Evolutionary conservation across 257 asterid genomes (phyloP), one percentile per base, ranked within the genome.

Genomic region (Ilex aquifolium): DNA sequence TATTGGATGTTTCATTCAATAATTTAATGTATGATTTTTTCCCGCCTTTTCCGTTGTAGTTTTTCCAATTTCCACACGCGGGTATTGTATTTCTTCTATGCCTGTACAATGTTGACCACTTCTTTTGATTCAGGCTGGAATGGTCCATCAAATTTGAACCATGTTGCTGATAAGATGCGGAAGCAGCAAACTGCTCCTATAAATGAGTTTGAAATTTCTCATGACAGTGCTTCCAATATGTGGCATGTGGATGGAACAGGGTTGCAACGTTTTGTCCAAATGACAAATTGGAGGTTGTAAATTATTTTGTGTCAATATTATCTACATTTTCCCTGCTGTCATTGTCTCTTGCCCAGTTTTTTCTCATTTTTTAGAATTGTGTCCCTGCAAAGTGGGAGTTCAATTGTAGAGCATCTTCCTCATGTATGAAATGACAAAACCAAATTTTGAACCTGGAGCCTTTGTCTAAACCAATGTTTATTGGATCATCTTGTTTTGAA

Each of bases 281-380:
- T 90, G 99, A 93, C 99, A 75, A 90, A 93, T 77, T 93, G 99
- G 99, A 82, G 97, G 99, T 92, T 67, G 56, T 57, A 65, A 27
- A 31, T 57, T 62, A 30, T 6, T n/a, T 55, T n/a, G 14, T 58
- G 27, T 57, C 15, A 46, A 0, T 4, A 14, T 57, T 31, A 31
- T 59, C 32, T 59, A 21, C 49, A 31, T 31, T 57, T 36, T 53
- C 56, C 59, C 59, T 55, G 57, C 31, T 36, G 5, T 36, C 42
- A 36, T 4, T 36, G 42, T 36, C 42, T 36, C 30, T 49, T 53
- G 12, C 31, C 10, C 55, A 30, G 13, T 36, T 49, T 61, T 46
- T 15, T 36, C 31, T 48, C 29, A 17, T 53, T 50, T 56, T 11
- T 61, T 36, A 59, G 46, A 46, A 36, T 36, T 36, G 42, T 36